These are phyloP conservation scores for Taphrina pruni DNA, from an alignment of 1,139 yeast genomes.

Conservation along the genomic window DNA sequence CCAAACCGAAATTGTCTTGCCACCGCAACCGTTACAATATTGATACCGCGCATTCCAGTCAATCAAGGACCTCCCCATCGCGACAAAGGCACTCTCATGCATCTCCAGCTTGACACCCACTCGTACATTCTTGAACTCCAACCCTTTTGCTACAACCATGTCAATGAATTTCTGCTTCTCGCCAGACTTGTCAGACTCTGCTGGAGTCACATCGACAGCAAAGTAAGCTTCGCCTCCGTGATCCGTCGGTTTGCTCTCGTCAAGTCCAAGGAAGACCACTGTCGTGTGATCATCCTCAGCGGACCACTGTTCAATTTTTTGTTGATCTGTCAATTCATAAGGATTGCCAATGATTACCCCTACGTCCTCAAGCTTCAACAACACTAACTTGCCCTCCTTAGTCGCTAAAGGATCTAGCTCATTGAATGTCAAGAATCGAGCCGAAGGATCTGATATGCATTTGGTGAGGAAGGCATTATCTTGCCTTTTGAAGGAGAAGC, in stretches of 20 bases:
- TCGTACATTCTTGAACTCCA: slow-evolving; percentile 50
- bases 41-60: slow-evolving; percentile 82
- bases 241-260: slow-evolving; percentile 30
- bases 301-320: slow-evolving; percentile 50
- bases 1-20: slow-evolving; percentile 68
- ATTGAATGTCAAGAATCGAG: slow-evolving; percentile 64
- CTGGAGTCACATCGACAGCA: slow-evolving; percentile 69
- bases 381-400: slow-evolving; percentile 45
- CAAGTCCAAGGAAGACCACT: slow-evolving; percentile 40
- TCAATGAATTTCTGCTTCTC: slow-evolving; percentile 46
- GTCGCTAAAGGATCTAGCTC: slow-evolving; percentile 51
- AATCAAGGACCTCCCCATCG: slow-evolving; percentile 81
- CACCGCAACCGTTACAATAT: slow-evolving; percentile 92
- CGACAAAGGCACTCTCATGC: slow-evolving; percentile 64
- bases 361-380: slow-evolving; percentile 47
- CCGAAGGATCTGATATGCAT: slow-evolving; percentile 60
- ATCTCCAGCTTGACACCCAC: slow-evolving; percentile 48
- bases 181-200: slow-evolving; percentile 41
- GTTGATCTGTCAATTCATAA: slow-evolving; percentile 49
- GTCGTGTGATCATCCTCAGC: slow-evolving; percentile 51
- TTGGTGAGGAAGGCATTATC: slow-evolving; percentile 64
- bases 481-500: slow-evolving; percentile 79
- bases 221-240: slow-evolving; percentile 77
- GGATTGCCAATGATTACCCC: slow-evolving; percentile 51
- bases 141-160: slow-evolving; percentile 48